Evolutionary conservation across 768 basidiomycete genomes (phyloP).

Genomic region (Lactifluus pinguis): DNA sequence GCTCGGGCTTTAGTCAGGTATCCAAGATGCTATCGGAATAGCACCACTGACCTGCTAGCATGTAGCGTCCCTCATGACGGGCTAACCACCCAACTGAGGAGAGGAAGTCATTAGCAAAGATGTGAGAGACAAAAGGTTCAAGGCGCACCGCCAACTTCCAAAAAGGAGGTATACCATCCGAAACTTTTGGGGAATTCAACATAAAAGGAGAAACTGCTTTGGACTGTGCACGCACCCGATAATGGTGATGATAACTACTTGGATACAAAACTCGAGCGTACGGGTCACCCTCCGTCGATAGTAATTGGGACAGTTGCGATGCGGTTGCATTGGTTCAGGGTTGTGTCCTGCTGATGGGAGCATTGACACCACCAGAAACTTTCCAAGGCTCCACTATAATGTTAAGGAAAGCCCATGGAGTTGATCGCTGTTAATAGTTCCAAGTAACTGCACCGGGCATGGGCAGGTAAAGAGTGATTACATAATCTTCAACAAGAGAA

Average conservation of each 20-base stretch:
- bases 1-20: not conserved
- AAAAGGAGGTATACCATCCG: conserved; percentile 15
- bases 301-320: not conserved
- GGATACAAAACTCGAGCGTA: conserved; percentile 9
- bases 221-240: conserved; percentile 11
- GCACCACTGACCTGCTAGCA: conserved; percentile 6
- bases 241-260: conserved; percentile 8
- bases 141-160: conserved; percentile 17
- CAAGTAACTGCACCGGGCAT: too few species aligned
- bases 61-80: conserved; percentile 1
- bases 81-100: conserved; percentile 16
- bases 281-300: not conserved
- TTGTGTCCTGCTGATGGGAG: not conserved
- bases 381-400: too few species aligned
- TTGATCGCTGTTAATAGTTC: too few species aligned
- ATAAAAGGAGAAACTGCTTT: not conserved
- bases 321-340: not conserved
- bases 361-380: too few species aligned
- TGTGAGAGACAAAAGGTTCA: not conserved
- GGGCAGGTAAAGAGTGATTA: not conserved
- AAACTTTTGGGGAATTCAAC: not conserved
- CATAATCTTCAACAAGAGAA: not conserved
- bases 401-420: too few species aligned
- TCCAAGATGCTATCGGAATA: not conserved
- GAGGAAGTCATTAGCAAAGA: not conserved